Conservation (phyloP, 2,329 filamentous ascomycete species). For the Fusarium denticulatum region DNA sequence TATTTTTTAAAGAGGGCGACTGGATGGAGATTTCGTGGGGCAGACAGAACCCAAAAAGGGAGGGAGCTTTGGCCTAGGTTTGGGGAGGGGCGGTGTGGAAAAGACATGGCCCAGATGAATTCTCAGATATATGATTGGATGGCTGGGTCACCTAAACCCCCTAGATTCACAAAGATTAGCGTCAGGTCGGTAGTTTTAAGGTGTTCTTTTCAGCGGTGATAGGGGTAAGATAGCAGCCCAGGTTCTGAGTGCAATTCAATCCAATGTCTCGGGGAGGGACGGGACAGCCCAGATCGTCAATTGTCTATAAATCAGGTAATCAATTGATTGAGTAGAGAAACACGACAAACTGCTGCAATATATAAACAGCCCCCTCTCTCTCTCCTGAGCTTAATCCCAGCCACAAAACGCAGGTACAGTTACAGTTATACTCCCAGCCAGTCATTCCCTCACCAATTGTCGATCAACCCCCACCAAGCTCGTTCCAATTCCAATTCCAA, state of each 20-base stretch:
- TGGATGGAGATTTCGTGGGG: slow-evolving; percentile 32
- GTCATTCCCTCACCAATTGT: slow-evolving; percentile 10
- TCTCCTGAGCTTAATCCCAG: background rate
- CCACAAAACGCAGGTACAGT: slow-evolving; percentile 36
- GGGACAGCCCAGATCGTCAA: background rate
- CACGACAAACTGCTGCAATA: background rate
- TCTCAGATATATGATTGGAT: slow-evolving; percentile 11
- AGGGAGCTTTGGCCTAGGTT: slow-evolving; percentile 30
- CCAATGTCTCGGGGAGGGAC: slow-evolving; percentile 12
- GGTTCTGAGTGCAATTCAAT: slow-evolving; percentile 2
- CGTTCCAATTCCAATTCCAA: background rate
- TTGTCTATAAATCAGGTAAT: too few relatives aligned
- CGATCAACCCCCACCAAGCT: slow-evolving; percentile 32
- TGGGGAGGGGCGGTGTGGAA: slow-evolving; percentile 35
- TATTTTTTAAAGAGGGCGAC: slow-evolving; percentile 32
- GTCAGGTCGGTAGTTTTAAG: slow-evolving; percentile 26
- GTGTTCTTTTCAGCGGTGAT: slow-evolving; percentile 22
- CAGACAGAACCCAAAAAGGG: slow-evolving; percentile 28
- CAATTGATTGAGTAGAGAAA: background rate
- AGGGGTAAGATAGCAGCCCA: slow-evolving; percentile 10
- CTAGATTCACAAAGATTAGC: slow-evolving; percentile 21
- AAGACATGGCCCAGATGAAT: slow-evolving; percentile 10
- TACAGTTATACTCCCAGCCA: slow-evolving; percentile 22
- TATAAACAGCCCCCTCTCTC: background rate
- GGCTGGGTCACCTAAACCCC: background rate